phyloP scores from a whole-genome alignment of 2,329 filamentous ascomycete species.

The Ceratocystis papillata region DNA sequence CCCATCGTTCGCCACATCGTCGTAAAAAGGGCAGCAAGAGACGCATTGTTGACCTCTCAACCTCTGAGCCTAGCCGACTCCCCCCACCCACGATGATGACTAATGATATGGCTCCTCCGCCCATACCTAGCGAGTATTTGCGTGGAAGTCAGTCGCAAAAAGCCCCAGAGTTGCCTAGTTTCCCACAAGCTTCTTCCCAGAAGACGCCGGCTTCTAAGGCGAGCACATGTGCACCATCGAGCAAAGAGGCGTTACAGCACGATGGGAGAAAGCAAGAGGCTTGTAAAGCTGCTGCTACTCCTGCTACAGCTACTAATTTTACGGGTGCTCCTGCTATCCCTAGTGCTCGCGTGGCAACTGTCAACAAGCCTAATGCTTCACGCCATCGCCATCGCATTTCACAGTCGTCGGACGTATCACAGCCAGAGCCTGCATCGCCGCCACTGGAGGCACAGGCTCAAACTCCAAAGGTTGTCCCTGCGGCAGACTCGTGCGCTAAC shows the following conservation, averaged over 20 bases:
- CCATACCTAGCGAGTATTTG: slow-evolving; percentile 17
- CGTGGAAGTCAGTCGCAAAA: not conserved
- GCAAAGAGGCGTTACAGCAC: not conserved
- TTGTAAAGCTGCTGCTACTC: not conserved
- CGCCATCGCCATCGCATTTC: slow-evolving; percentile 21
- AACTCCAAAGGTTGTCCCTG: slow-evolving; percentile 19
- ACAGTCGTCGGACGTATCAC: slow-evolving; percentile 22
- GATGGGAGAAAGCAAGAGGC: too few species aligned
- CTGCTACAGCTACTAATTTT: slow-evolving; percentile 9
- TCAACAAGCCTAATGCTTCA: not conserved
- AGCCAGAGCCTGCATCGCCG: slow-evolving; percentile 22
- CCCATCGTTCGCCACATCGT: slow-evolving; percentile 48
- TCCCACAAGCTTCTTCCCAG: not conserved
- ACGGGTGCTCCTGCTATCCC: not conserved
- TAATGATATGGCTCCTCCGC: slow-evolving; percentile 20
- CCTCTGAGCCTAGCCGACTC: slow-evolving; percentile 34
- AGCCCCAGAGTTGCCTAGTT: slow-evolving; percentile 8
- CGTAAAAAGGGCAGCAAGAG: slow-evolving; percentile 44
- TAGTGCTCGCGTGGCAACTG: not conserved
- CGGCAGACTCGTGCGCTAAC: slow-evolving; percentile 10
- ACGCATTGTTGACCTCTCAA: slow-evolving; percentile 54
- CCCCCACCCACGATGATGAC: slow-evolving; percentile 20
- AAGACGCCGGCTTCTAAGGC: not conserved
- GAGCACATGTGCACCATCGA: not conserved
- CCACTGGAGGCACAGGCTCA: slow-evolving; percentile 19